phyloP scores from a whole-genome alignment of 306 rosid species.

The Prunus davidiana region DNA sequence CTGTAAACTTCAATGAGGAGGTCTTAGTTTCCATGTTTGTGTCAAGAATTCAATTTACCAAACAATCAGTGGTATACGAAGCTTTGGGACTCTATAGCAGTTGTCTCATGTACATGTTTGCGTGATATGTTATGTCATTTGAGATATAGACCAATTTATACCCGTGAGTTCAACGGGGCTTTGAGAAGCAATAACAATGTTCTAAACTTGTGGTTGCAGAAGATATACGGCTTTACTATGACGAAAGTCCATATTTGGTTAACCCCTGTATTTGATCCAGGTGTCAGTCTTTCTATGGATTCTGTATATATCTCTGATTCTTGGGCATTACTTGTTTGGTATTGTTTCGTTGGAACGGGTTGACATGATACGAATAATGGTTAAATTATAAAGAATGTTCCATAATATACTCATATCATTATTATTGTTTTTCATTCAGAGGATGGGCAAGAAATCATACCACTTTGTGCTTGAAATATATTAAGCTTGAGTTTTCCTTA shows the following conservation, averaged over 20 bases:
- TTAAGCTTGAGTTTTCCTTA: neutral
- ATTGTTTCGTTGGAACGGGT: neutral
- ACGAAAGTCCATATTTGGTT: neutral
- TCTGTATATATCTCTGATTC: neutral
- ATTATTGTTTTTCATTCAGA: neutral
- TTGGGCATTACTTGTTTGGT: neutral
- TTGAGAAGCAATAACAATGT: neutral
- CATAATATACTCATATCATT: neutral
- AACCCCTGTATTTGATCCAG: neutral
- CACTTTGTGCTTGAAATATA: neutral
- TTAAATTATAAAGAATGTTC: neutral
- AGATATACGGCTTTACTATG: neutral
- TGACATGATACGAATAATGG: neutral
- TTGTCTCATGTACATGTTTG: neutral
- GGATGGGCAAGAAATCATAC: neutral
- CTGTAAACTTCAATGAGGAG: neutral
- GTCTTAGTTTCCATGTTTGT: neutral
- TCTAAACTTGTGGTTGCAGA: neutral
- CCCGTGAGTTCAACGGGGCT: neutral
- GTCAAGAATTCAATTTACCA: neutral
- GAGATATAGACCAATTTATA: neutral
- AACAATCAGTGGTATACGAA: neutral
- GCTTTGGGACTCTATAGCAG: neutral
- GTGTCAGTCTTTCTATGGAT: neutral
- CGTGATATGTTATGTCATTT: neutral